These are phyloP conservation scores for Magnusiomyces tetraspermus DNA, from an alignment of 1,139 yeast genomes.

Conservation along the genomic window DNA sequence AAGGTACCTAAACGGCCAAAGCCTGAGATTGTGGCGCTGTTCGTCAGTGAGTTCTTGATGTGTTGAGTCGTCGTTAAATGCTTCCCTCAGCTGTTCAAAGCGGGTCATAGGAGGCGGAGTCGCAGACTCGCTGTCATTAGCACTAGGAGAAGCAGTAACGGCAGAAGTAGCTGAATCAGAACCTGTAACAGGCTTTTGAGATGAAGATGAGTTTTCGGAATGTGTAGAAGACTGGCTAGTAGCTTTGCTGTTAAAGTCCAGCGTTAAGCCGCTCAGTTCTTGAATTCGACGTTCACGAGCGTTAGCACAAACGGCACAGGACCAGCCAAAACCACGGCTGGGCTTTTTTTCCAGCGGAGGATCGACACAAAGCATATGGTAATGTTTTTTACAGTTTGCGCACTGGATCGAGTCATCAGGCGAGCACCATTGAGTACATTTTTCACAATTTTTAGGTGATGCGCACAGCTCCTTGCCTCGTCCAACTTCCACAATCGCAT, in stretches of 20 bases:
- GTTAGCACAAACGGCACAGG: slow-evolving; percentile 68
- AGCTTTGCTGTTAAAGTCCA: background rate
- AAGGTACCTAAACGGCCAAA: slow-evolving; percentile 72
- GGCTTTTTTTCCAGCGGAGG: slow-evolving; percentile 80
- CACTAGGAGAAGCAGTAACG: background rate
- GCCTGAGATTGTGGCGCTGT: slow-evolving; percentile 25
- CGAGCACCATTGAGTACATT: slow-evolving; percentile 80
- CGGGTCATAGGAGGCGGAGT: slow-evolving; percentile 36
- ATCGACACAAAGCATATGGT: slow-evolving; percentile 76
- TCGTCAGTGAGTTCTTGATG: slow-evolving; percentile 30
- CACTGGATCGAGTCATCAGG: slow-evolving; percentile 69
- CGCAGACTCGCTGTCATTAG: background rate
- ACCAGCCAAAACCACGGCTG: slow-evolving; percentile 84
- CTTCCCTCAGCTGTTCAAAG: slow-evolving; percentile 49
- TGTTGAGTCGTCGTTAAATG: slow-evolving; percentile 29
- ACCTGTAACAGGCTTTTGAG: background rate
- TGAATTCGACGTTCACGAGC: slow-evolving; percentile 22
- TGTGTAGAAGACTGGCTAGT: background rate
- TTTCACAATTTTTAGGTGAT: slow-evolving; percentile 61
- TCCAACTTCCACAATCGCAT: slow-evolving; percentile 66
- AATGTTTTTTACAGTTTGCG: slow-evolving; percentile 60
- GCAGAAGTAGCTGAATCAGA: background rate
- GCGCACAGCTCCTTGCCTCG: slow-evolving; percentile 54
- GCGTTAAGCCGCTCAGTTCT: slow-evolving; percentile 22
- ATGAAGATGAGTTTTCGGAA: background rate